Evolutionary conservation across 1,139 yeast genomes (phyloP), one percentile per base, ranked within the genome.

Genomic region (Protomyces inouyei): DNA sequence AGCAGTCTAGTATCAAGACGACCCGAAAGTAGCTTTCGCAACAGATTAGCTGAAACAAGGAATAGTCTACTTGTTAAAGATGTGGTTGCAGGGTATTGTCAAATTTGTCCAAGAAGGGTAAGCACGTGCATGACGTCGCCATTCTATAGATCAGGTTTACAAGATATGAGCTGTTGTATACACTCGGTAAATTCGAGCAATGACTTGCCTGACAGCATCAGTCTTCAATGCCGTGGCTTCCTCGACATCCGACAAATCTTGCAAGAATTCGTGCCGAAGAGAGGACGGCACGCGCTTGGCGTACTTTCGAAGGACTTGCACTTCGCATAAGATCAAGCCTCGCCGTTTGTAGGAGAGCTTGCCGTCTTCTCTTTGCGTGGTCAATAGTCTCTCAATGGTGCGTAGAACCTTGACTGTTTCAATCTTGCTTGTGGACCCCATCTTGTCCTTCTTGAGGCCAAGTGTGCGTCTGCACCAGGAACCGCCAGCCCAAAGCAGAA

Each of bases 341-440:
- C 61, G 23, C 28, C 37, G 40, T 32, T 70, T 69, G 53, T 71
- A 71, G n/a, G 73, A 59, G 61, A 69, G 55, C 54, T 61, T 38
- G 3, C 52, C 67, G 16, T 55, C 54, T 14, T 40, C 64, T 28
- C 70, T 69, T 51, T 71, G 69, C 67, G 73, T 72, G 1, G 75
- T 64, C 57, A 81, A 76, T 64, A 85, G 72, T 69, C 86, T 78
- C 68, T 85, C 89, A 61, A 87, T 77, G 60, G 79, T 82, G 69
- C 84, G 85, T 70, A 88, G 75, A 53, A 83, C 80, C 67, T 78
- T 78, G 64, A 82, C 75, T 59, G 86, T 78, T n/a, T 79, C 73
- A 2, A 78, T 60, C 36, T 69, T 69, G 43, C 71, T 68, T 8
- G 70, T 64, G 82, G 80, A 36, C 80, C 79, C 28, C 73, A 75